Evolutionary conservation across 2,329 filamentous ascomycete genomes (phyloP).

Genomic region (Berkeleyomyces rouxiae): DNA sequence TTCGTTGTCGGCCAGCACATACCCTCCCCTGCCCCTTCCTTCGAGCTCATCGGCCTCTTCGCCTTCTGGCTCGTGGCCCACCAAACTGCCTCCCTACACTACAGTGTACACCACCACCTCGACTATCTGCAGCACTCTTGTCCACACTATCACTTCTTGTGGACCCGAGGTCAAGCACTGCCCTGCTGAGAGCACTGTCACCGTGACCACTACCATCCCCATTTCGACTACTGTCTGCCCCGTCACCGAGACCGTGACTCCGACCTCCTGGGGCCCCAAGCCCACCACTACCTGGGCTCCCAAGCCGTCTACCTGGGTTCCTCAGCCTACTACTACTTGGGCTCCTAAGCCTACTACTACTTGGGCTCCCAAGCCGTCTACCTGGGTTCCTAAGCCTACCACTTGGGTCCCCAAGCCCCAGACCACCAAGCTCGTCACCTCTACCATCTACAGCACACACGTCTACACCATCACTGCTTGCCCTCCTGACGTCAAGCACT

Average conservation of each 20-base stretch:
- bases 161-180: constrained; percentile 33
- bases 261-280: neutral
- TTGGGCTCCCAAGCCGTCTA: neutral
- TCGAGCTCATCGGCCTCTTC: neutral
- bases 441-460: constrained; percentile 39
- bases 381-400: no score
- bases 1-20: neutral
- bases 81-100: constrained; percentile 20
- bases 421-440: constrained; percentile 18
- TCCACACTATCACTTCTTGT: constrained; percentile 46
- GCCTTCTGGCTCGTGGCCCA: constrained; percentile 4
- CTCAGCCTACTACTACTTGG: neutral
- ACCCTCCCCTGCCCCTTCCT: neutral
- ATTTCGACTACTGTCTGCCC: neutral
- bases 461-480: constrained; percentile 46
- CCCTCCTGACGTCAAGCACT: constrained; percentile 43
- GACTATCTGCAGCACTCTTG: constrained; percentile 40
- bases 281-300: neutral
- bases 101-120: constrained; percentile 39
- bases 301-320: neutral
- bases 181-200: constrained; percentile 1
- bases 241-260: neutral
- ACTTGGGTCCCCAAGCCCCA: constrained; percentile 20
- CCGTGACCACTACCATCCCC: constrained; percentile 1
- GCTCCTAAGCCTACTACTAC: no score